Evolutionary conservation across 2,329 filamentous ascomycete genomes (phyloP).

Genomic region (Phyllosticta paracitricarpa): DNA sequence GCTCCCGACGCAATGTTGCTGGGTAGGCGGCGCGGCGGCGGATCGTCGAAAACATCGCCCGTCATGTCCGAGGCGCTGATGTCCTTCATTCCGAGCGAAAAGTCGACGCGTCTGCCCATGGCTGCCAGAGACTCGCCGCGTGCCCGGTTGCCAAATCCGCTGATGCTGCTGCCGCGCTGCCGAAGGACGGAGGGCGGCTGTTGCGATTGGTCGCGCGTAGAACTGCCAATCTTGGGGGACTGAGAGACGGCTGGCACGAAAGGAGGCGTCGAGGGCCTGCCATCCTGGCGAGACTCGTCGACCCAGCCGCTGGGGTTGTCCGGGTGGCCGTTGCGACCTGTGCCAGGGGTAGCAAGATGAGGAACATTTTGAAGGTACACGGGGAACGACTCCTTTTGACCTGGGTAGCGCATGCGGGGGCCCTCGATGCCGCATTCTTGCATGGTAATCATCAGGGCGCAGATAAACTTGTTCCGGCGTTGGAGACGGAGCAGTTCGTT

Average conservation of each 20-base stretch:
- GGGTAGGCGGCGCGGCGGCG: conserved; percentile 33
- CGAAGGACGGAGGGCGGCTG: conserved; percentile 40
- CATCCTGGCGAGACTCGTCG: background rate
- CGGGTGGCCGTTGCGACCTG: conserved; percentile 33
- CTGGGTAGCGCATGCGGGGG: conserved; percentile 62
- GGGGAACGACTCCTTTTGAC: conserved; percentile 56
- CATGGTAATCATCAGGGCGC: conserved; percentile 80
- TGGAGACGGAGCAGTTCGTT: conserved; percentile 85
- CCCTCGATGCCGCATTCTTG: conserved; percentile 77
- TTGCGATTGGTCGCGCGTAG: background rate
- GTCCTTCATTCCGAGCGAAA: conserved; percentile 57
- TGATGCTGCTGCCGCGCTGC: conserved; percentile 16
- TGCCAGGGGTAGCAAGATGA: conserved; percentile 33
- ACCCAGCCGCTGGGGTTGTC: conserved; percentile 34
- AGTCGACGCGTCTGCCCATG: conserved; percentile 56
- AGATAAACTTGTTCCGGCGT: conserved; percentile 89
- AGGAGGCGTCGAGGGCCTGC: conserved; percentile 20
- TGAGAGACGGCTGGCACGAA: conserved; percentile 22
- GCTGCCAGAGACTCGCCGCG: conserved; percentile 48
- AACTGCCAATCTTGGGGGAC: conserved; percentile 13
- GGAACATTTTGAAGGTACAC: conserved; percentile 50
- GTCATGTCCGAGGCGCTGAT: conserved; percentile 48
- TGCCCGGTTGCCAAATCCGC: conserved; percentile 29
- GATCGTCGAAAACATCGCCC: conserved; percentile 56
- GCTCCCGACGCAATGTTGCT: conserved; percentile 23